These are phyloP conservation scores for Spergularia bocconei DNA, from an alignment of 148 eudicot genomes.

Conservation along the genomic window DNA sequence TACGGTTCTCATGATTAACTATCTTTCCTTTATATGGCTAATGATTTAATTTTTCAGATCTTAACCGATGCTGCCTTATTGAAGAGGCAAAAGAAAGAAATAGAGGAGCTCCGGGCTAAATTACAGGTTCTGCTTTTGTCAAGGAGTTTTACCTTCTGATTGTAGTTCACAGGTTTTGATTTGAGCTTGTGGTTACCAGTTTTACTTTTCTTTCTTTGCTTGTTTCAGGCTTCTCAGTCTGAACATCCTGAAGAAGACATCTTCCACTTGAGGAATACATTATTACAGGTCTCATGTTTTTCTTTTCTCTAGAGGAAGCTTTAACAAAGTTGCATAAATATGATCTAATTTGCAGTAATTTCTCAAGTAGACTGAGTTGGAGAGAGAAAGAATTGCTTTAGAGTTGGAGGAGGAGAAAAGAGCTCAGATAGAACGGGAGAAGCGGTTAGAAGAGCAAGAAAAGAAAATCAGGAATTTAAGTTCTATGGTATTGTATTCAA, in stretches of 20 bases:
- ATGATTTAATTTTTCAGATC: constrained; percentile 44
- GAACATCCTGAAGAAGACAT: constrained; percentile 93
- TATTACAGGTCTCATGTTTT: constrained; percentile 61
- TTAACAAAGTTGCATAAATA: constrained; percentile 4
- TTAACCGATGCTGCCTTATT: constrained; percentile 97
- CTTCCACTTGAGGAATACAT: constrained; percentile 77
- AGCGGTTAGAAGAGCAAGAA: constrained; percentile 74
- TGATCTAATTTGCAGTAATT: constrained; percentile 17
- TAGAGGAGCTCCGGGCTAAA: constrained; percentile 91
- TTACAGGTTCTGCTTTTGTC: constrained; percentile 54
- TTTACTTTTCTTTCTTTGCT: background rate
- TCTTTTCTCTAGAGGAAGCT: constrained; percentile 2
- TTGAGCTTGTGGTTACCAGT: background rate
- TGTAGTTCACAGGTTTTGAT: background rate
- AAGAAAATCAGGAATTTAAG: constrained; percentile 90
- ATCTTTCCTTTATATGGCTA: constrained; percentile 6
- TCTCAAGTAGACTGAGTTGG: constrained; percentile 70
- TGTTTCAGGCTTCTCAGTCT: constrained; percentile 68
- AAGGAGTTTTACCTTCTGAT: background rate
- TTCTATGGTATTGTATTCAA: constrained; percentile 82
- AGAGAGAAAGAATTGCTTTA: constrained; percentile 90
- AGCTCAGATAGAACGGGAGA: constrained; percentile 86
- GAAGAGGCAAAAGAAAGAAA: constrained; percentile 96
- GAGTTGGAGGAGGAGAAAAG: constrained; percentile 98
- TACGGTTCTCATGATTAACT: background rate